These are phyloP conservation scores for Cephalotrichum gorgonifer DNA, from an alignment of 2,329 filamentous ascomycete species.

Conservation along the genomic window DNA sequence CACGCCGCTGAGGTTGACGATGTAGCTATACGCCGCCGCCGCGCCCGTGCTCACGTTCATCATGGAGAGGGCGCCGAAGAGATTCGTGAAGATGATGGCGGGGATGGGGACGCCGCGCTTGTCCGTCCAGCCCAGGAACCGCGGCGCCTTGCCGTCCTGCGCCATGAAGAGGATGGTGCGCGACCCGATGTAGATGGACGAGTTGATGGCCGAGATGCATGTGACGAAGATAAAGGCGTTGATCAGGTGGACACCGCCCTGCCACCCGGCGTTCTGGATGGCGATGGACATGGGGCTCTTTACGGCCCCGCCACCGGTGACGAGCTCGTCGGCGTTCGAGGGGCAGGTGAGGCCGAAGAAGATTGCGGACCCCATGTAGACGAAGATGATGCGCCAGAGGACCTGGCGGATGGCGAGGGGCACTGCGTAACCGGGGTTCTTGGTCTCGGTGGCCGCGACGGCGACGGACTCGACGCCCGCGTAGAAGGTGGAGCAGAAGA, in stretches of 20 bases:
- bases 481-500: conserved; percentile 61
- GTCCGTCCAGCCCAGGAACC: conserved; percentile 58
- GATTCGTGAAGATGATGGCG: conserved; percentile 58
- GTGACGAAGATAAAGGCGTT: conserved; percentile 70
- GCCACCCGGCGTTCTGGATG: conserved; percentile 63
- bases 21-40: conserved; percentile 54
- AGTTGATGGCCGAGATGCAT: conserved; percentile 62
- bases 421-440: conserved; percentile 44
- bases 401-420: conserved; percentile 49
- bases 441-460: conserved; percentile 52
- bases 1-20: conserved; percentile 60
- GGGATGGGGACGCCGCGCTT: conserved; percentile 49
- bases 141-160: conserved; percentile 60
- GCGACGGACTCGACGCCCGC: conserved; percentile 56
- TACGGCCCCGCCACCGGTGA: conserved; percentile 51
- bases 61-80: conserved; percentile 62
- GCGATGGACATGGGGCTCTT: conserved; percentile 66
- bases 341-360: conserved; percentile 69
- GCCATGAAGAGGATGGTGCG: conserved; percentile 69
- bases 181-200: conserved; percentile 67
- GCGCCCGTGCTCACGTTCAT: conserved; percentile 63
- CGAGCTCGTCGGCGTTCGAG: conserved; percentile 52
- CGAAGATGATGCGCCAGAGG: conserved; percentile 50
- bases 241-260: conserved; percentile 64
- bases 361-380: conserved; percentile 60